phyloP scores from a whole-genome alignment of 2,329 filamentous ascomycete genomes.

The Colletotrichum phormii region DNA sequence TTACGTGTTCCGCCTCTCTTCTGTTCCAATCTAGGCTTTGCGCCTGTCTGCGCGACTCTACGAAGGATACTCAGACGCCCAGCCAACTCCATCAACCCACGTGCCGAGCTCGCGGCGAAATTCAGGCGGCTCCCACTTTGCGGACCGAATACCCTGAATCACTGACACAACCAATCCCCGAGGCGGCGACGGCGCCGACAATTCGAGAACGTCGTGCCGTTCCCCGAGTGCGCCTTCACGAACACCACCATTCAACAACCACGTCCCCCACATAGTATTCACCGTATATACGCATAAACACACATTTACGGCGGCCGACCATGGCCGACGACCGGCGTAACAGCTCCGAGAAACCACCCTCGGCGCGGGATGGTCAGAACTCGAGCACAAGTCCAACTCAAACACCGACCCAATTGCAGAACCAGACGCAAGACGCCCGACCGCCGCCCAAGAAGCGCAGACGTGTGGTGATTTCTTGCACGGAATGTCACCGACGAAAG shows the following conservation, averaged over 20 bases:
- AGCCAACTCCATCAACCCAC: not conserved
- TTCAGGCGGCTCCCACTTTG: not conserved
- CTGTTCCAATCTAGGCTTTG: not conserved
- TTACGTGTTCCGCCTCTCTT: not conserved
- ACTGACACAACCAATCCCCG: not conserved
- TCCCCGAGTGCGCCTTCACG: not conserved
- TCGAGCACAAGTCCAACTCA: slow-evolving; percentile 15
- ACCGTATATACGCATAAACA: not conserved
- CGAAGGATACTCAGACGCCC: not conserved
- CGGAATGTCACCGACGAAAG: slow-evolving; percentile 73
- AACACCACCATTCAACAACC: not conserved
- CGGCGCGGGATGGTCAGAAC: slow-evolving; percentile 18
- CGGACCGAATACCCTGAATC: not conserved
- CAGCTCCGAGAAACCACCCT: slow-evolving; percentile 21
- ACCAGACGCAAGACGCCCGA: slow-evolving; percentile 38
- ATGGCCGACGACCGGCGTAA: slow-evolving; percentile 32
- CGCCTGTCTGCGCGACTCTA: slow-evolving; percentile 5
- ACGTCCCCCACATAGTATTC: not conserved
- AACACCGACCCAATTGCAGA: slow-evolving; percentile 7
- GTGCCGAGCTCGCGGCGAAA: not conserved
- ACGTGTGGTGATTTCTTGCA: slow-evolving; percentile 71
- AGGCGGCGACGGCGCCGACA: slow-evolving; percentile 6
- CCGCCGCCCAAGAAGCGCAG: slow-evolving; percentile 66
- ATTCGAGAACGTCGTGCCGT: slow-evolving; percentile 8
- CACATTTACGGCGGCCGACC: slow-evolving; percentile 2